Percentiles rank a stretch among this genome's conserved stretches.
These are phyloP conservation scores for Arachis monticola DNA, from an alignment of 331 rosid species.

Conservation along the genomic window DNA sequence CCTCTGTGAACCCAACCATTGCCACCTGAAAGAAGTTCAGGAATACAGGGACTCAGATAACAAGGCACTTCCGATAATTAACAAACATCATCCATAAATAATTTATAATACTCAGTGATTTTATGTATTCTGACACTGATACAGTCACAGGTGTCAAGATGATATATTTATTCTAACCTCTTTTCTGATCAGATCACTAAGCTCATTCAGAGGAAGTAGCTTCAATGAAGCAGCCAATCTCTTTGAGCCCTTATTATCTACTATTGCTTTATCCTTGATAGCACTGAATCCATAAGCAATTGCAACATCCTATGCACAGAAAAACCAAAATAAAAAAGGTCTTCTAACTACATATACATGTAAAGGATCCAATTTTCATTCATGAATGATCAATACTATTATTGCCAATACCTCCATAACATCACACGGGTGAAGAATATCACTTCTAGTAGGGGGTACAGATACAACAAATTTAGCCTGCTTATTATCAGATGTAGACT, in stretches of 20 bases:
- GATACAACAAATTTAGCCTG: conserved; percentile 53
- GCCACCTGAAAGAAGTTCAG: conserved; percentile 66
- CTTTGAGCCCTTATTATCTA: conserved; percentile 76
- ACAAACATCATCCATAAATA: conserved; percentile 19
- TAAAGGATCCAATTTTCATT: conserved; percentile 10
- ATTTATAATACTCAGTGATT: conserved; percentile 1
- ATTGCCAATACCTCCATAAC: conserved; percentile 80
- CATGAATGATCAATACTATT: conserved; percentile 8
- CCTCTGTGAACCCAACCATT: conserved; percentile 87
- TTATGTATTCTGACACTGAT: neutral
- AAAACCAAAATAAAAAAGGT: conserved; percentile 14
- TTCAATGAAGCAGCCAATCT: conserved; percentile 74
- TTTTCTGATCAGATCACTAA: conserved; percentile 74
- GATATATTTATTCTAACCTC: conserved; percentile 59
- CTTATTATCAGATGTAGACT: conserved; percentile 48
- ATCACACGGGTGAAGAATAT: conserved; percentile 95
- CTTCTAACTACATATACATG: conserved; percentile 32
- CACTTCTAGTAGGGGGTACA: conserved; percentile 96
- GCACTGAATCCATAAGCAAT: conserved; percentile 88
- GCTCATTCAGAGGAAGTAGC: conserved; percentile 75
- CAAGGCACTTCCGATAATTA: conserved; percentile 21
- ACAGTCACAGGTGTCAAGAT: conserved; percentile 20
- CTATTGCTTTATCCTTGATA: conserved; percentile 77
- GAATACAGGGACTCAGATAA: conserved; percentile 25
- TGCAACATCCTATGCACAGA: conserved; percentile 78